phyloP scores from a whole-genome alignment of 257 asterid genomes.

The Rhazya stricta region DNA sequence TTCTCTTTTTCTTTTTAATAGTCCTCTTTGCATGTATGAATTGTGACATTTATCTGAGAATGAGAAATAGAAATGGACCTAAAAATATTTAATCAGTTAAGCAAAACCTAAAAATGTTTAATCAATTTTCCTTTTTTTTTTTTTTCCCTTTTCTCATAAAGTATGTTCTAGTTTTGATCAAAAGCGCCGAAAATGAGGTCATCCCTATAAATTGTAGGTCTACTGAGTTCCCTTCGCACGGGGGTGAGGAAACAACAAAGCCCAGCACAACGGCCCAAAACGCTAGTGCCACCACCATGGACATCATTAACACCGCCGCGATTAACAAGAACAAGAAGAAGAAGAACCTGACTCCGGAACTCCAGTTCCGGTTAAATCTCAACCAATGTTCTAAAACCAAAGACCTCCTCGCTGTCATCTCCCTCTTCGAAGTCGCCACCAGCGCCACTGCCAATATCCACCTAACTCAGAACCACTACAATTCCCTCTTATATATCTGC shows the following conservation, averaged over 20 bases:
- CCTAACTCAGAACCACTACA: constrained; percentile 59
- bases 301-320: constrained; percentile 32
- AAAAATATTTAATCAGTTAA: no score
- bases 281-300: constrained; percentile 36
- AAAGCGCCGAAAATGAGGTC: no score
- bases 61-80: not conserved
- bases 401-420: constrained; percentile 59
- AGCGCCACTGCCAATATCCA: constrained; percentile 31
- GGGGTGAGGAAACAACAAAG: not conserved
- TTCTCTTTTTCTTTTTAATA: no score
- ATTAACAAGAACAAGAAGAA: constrained; percentile 33
- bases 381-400: constrained; percentile 62
- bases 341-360: constrained; percentile 63
- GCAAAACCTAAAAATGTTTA: no score
- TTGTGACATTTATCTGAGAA: not conserved
- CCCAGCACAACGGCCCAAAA: not conserved
- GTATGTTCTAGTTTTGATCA: no score
- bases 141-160: no score
- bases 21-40: no score
- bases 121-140: no score
- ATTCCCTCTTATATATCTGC: constrained; percentile 77
- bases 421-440: constrained; percentile 61
- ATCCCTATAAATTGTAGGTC: no score
- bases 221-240: no score
- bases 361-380: constrained; percentile 63